Percentiles rank a stretch among this genome's conserved stretches.
These are phyloP conservation scores for Yarrowia hollandica DNA, from an alignment of 805 yeast genomes.

Conservation along the genomic window DNA sequence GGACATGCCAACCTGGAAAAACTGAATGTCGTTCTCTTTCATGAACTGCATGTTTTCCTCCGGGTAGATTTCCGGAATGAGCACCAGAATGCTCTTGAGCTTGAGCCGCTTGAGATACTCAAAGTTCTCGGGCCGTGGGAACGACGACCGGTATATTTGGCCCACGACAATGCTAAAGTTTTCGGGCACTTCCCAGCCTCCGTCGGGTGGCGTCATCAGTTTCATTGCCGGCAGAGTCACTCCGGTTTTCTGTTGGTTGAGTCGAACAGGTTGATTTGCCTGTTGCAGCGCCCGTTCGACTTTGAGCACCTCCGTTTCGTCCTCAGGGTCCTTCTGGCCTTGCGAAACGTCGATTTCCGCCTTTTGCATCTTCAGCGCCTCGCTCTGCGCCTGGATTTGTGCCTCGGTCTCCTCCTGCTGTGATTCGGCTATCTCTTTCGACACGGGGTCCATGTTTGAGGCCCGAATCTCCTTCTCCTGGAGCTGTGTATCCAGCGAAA, in stretches of 20 bases:
- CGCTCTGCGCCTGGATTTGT: background rate
- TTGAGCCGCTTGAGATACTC: constrained; percentile 60
- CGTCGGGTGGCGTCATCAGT: constrained; percentile 17
- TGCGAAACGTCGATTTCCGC: background rate
- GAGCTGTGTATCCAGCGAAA: background rate
- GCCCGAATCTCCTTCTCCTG: background rate
- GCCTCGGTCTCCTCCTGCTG: background rate
- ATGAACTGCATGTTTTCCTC: constrained; percentile 67
- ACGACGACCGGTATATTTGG: constrained; percentile 79
- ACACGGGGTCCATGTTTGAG: background rate
- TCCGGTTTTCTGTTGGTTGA: background rate
- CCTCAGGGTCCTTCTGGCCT: background rate
- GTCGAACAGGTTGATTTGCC: background rate
- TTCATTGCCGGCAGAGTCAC: constrained; percentile 16
- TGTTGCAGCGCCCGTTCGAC: background rate
- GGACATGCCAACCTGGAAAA: constrained; percentile 87
- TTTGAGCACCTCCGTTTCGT: background rate
- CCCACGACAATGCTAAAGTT: constrained; percentile 84
- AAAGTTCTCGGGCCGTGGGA: constrained; percentile 85
- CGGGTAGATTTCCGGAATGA: constrained; percentile 92
- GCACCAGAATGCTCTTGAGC: constrained; percentile 73
- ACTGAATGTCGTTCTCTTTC: constrained; percentile 56
- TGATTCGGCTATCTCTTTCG: background rate
- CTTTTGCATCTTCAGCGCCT: background rate
- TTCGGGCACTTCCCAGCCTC: constrained; percentile 62